Percentiles rank a stretch among this genome's conserved stretches.
Evolutionary conservation across 345 rosid species (phyloP).

Genomic region (Excoecaria agallocha): DNA sequence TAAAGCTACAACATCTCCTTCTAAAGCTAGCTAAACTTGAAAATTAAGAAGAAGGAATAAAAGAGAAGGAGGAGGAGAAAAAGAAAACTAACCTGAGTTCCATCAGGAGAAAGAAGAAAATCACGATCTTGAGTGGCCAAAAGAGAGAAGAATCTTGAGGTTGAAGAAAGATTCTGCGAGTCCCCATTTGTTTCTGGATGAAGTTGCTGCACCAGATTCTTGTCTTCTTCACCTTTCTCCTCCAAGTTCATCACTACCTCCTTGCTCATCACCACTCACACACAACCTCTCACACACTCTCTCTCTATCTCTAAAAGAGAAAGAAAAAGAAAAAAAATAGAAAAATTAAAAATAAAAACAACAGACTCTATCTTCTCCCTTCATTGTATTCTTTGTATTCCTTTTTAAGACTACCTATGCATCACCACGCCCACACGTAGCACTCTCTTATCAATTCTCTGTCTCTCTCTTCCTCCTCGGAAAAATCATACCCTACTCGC

Average conservation of each 20-base stretch:
- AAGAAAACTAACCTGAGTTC: constrained; percentile 40
- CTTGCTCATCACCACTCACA: background rate
- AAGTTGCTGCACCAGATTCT: background rate
- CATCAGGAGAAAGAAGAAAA: constrained; percentile 42
- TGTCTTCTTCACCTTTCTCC: background rate
- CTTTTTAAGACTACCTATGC: background rate
- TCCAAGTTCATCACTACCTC: constrained; percentile 21
- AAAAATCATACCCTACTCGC: background rate
- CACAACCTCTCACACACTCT: background rate
- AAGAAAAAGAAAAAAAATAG: background rate
- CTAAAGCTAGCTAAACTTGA: too few species aligned
- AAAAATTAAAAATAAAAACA: constrained; percentile 19
- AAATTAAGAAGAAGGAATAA: background rate
- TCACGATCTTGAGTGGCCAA: constrained; percentile 52
- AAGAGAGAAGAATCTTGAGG: constrained; percentile 38
- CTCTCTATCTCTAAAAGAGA: background rate
- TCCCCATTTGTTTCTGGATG: too few species aligned
- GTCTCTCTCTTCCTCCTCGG: background rate
- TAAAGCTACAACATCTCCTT: too few species aligned
- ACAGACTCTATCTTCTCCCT: too few species aligned
- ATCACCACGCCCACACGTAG: constrained; percentile 22
- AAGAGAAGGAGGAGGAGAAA: background rate
- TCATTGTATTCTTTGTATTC: too few species aligned
- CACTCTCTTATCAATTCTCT: constrained; percentile 15
- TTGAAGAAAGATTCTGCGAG: background rate